Base-by-base conservation (phyloP, 805 yeast species). In the Cyberlindnera subsufficiens region DNA sequence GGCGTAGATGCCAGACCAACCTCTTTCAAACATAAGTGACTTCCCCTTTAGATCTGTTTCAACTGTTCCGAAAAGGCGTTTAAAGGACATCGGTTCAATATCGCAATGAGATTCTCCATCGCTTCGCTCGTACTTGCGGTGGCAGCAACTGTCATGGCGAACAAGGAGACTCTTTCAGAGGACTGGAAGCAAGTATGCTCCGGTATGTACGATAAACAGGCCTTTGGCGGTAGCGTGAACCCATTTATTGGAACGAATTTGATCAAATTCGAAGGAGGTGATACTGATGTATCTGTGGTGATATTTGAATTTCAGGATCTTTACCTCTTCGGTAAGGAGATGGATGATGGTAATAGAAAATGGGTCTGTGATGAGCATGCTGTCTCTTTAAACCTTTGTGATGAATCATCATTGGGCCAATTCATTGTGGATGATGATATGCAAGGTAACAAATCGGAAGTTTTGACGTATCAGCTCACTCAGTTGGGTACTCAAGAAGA, bases 231-330 rank as follows among this genome's bases (percentile, higher is more conserved):
- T 30, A 70, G 73, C 20, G 64, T 68, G 9, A 81, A 78, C 45
- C 89, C 95, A 6, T 74, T 63, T 61, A 78, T 76, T 50, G 74
- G 71, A 37, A 74, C 73, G 37, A 72, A 75, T 41, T 50, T 79
- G 42, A 53, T 61, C 42, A 48, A 58, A 4, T 55, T 60, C 43
- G 14, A 16, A 16, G 52, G 42, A 22, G 51, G 50, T 7, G 59
- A 58, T 10, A 47, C 53, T 5, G 45, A 58, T 16, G 60, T 64
- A 8, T 74, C 89, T 3, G 75, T 87, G 37, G 78, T 87, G 25
- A 71, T 93, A 6, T 93, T 86, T 61, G 96, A 90, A 61, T 90
- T 85, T 67, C 73, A 77, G 54, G 97, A 93, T 61, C 69, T 82
- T 37, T 78, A 70, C 34, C 69, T 72, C 41, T 61, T 91, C 40